A percentile compares a stretch with the other conserved stretches of the same genome.
Conservation (phyloP, 176 grass and related monocot genomes). For the Paspalum notatum region DNA sequence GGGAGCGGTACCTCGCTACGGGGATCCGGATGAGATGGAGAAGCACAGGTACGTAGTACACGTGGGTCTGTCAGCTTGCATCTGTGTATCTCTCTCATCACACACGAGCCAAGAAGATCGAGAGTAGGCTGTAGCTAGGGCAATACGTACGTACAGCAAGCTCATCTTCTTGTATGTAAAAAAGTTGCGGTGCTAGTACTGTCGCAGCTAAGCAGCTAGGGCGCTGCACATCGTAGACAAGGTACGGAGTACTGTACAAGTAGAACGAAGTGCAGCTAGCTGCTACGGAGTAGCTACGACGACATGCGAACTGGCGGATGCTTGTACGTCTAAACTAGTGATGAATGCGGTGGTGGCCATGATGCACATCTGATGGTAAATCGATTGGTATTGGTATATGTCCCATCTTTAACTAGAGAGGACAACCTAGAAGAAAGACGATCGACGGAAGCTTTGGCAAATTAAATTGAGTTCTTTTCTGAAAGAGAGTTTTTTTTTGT, state of each 20-base stretch:
- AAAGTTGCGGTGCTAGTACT: not conserved
- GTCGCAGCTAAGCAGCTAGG: too few relatives aligned
- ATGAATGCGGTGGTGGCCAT: not conserved
- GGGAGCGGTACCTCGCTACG: too few relatives aligned
- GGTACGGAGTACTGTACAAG: not conserved
- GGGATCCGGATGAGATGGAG: too few relatives aligned
- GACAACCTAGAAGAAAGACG: too few relatives aligned
- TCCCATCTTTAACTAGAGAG: too few relatives aligned
- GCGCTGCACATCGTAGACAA: not conserved
- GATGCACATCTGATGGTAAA: not conserved
- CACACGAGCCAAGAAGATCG: not conserved
- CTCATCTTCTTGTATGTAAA: not conserved
- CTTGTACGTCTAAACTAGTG: conserved; percentile 10
- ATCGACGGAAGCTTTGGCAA: too few relatives aligned
- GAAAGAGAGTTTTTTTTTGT: too few relatives aligned
- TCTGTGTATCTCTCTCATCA: too few relatives aligned
- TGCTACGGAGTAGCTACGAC: too few relatives aligned
- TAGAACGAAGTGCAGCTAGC: not conserved
- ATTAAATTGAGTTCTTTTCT: too few relatives aligned
- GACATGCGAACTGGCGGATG: not conserved
- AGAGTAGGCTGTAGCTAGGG: not conserved
- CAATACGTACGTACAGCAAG: not conserved
- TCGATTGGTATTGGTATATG: too few relatives aligned
- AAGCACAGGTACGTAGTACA: not conserved
- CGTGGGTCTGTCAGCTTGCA: not conserved